A percentile compares a stretch with the other conserved stretches of the same genome.
Evolutionary conservation across 352 stramenopile species (phyloP).

Genomic region (Porosira glacialis): DNA sequence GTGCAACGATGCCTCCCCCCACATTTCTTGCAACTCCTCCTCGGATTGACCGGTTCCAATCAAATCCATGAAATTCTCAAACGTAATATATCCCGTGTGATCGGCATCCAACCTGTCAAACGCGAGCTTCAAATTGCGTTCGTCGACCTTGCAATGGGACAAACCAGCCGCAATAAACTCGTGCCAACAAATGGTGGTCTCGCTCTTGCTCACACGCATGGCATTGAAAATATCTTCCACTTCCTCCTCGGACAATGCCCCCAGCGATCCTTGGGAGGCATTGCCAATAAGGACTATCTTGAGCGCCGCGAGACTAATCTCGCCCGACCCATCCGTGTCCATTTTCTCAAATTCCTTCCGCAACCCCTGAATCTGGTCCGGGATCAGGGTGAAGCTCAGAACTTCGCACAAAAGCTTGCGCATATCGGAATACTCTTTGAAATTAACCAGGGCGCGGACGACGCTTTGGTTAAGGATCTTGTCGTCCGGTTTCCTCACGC

Average conservation of each 20-base stretch:
- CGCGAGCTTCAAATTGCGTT: slow-evolving; percentile 76
- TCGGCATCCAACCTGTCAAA: slow-evolving; percentile 86
- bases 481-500: too few species aligned
- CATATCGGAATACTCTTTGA: slow-evolving; percentile 77
- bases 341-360: slow-evolving; percentile 83
- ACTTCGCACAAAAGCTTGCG: slow-evolving; percentile 80
- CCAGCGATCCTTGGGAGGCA: slow-evolving; percentile 65
- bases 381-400: slow-evolving; percentile 75
- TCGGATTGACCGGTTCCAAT: slow-evolving; percentile 52
- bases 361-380: slow-evolving; percentile 80
- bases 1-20: too few species aligned
- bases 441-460: slow-evolving; percentile 66
- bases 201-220: slow-evolving; percentile 70
- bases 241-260: slow-evolving; percentile 77
- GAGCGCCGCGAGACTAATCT: slow-evolving; percentile 76
- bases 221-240: slow-evolving; percentile 81
- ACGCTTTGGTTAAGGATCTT: slow-evolving; percentile 60
- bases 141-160: slow-evolving; percentile 78
- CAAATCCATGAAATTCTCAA: slow-evolving; percentile 56
- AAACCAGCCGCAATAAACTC: slow-evolving; percentile 83
- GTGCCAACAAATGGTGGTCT: slow-evolving; percentile 79
- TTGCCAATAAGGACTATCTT: slow-evolving; percentile 76
- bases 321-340: slow-evolving; percentile 78
- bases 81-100: slow-evolving; percentile 87
- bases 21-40: slow-evolving; percentile 74